These are phyloP conservation scores for Delphinella strobiligena DNA, from an alignment of 2,329 filamentous ascomycete genomes.

Conservation along the genomic window DNA sequence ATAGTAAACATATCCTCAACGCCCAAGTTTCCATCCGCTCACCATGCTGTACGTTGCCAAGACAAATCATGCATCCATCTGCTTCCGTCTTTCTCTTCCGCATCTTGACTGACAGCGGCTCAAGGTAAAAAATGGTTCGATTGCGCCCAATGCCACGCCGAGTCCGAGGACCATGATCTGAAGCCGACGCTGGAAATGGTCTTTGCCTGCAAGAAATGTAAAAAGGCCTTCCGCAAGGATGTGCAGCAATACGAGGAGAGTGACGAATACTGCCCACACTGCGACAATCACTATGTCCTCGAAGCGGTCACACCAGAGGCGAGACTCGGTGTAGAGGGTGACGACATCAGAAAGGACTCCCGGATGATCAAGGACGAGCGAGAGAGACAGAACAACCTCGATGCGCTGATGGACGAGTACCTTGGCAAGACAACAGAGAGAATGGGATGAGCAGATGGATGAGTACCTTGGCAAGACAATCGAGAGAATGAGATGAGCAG, in stretches of 20 bases:
- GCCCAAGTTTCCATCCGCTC: constrained; percentile 93
- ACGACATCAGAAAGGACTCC: constrained; percentile 73
- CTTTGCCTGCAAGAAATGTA: constrained; percentile 98
- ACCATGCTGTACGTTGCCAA: constrained; percentile 66
- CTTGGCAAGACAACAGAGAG: constrained; percentile 62
- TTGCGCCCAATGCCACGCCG: constrained; percentile 86
- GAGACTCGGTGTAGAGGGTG: constrained; percentile 75
- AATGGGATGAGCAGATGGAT: constrained; percentile 47
- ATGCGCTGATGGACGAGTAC: constrained; percentile 61
- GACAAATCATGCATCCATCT: background rate
- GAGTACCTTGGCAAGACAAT: too few species aligned
- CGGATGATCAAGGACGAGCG: constrained; percentile 89
- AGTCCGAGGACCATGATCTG: constrained; percentile 63
- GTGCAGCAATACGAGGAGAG: constrained; percentile 84
- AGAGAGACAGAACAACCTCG: too few species aligned
- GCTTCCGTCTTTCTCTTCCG: background rate
- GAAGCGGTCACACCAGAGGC: constrained; percentile 78
- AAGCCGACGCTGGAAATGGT: constrained; percentile 72
- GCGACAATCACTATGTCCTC: constrained; percentile 95
- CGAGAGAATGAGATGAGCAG: too few species aligned
- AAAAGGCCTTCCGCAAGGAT: constrained; percentile 94
- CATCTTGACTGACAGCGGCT: constrained; percentile 6
- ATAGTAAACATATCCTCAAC: constrained; percentile 94
- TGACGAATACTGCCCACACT: constrained; percentile 98
- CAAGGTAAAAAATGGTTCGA: constrained; percentile 95